A percentile compares a stretch with the other conserved stretches of the same genome.
Conservation (phyloP, 2,329 filamentous ascomycete genomes). For the Venturiaceae sp. region DNA sequence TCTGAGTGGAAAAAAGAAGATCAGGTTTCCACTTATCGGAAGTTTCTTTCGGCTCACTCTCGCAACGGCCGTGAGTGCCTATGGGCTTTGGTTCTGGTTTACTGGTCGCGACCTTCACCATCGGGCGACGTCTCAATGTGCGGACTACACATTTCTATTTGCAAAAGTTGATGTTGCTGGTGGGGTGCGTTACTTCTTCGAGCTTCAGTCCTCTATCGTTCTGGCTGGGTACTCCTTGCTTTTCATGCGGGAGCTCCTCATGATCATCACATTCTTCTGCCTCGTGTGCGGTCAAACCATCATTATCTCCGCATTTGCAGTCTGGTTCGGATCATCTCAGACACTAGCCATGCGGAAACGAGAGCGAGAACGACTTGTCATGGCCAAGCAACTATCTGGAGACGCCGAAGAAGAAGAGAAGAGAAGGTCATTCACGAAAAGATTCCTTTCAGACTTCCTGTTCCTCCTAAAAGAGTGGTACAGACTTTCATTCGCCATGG, state of each 20-base stretch:
- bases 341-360: not conserved
- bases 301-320: not conserved
- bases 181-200: not conserved
- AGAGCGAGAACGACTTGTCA: not conserved
- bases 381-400: not conserved
- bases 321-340: not conserved
- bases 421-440: not conserved
- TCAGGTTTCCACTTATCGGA: constrained; percentile 12
- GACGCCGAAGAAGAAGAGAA: not conserved
- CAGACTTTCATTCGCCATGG: not conserved
- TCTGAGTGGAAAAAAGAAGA: not conserved
- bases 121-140: not conserved
- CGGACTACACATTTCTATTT: not conserved
- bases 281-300: not conserved
- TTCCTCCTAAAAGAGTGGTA: not conserved
- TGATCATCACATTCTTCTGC: not conserved
- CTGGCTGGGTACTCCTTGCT: not conserved
- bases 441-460: not conserved
- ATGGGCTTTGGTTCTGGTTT: constrained; percentile 20
- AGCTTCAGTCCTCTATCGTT: not conserved
- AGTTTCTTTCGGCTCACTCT: constrained; percentile 11
- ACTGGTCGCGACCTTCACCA: not conserved
- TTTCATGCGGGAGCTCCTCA: not conserved
- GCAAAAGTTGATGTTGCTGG: not conserved
- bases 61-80: constrained; percentile 15